Evolutionary conservation across 164 flowering plant species (phyloP).

Genomic region (Santalum album): DNA sequence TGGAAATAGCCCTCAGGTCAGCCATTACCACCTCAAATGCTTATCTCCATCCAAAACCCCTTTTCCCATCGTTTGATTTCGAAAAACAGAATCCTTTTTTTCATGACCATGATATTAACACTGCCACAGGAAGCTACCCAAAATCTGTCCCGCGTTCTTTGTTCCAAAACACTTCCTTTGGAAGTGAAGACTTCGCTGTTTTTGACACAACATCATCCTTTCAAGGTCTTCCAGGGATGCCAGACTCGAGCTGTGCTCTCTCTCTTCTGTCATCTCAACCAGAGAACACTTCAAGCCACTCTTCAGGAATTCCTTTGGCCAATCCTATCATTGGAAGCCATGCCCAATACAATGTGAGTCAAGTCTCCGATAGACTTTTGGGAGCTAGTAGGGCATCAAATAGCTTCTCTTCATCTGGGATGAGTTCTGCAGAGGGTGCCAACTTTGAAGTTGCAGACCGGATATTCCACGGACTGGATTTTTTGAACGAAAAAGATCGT

Average conservation of each 20-base stretch:
- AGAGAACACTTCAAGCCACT: constrained; percentile 29
- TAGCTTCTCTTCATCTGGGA: constrained; percentile 25
- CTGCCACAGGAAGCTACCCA: constrained; percentile 18
- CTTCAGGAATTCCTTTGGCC: constrained; percentile 29
- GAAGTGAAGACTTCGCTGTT: background rate
- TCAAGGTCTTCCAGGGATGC: background rate
- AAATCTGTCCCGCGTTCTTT: constrained; percentile 18
- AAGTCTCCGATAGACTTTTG: constrained; percentile 21
- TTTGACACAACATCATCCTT: background rate
- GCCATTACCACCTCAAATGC: constrained; percentile 19
- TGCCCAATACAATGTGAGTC: constrained; percentile 19
- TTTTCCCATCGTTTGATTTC: constrained; percentile 12
- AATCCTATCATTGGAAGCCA: constrained; percentile 16
- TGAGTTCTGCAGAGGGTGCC: constrained; percentile 22
- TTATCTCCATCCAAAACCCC: constrained; percentile 19
- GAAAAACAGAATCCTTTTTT: constrained; percentile 5
- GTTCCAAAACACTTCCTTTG: background rate
- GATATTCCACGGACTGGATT: constrained; percentile 25
- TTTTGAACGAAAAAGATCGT: constrained; percentile 16
- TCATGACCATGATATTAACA: constrained; percentile 14
- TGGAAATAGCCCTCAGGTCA: constrained; percentile 17
- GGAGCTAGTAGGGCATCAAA: constrained; percentile 23
- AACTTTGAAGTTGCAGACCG: constrained; percentile 25
- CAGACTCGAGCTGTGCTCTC: constrained; percentile 39
- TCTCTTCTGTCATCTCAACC: constrained; percentile 77